phyloP scores from a whole-genome alignment of 2,329 filamentous ascomycete species.

The Sordariomycetes sp. region DNA sequence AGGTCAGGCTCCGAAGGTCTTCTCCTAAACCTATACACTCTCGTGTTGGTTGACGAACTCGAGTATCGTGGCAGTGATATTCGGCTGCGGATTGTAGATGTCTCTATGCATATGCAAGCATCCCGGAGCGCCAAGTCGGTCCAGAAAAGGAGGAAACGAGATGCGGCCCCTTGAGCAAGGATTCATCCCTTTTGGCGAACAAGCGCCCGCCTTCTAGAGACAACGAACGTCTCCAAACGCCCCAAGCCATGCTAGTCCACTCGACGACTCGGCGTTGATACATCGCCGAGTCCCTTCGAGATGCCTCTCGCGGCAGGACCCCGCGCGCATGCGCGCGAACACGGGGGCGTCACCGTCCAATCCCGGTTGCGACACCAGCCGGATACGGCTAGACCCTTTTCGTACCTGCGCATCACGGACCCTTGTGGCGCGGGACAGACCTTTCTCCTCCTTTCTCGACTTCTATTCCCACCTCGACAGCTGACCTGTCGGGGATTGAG shows the following conservation, averaged over 20 bases:
- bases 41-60: neutral
- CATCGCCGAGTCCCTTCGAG: neutral
- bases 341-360: neutral
- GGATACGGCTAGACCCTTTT: neutral
- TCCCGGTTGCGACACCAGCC: neutral
- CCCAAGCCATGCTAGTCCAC: neutral
- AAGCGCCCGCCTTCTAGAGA: neutral
- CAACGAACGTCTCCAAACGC: neutral
- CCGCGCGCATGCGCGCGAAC: neutral
- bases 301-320: neutral
- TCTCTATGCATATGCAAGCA: neutral
- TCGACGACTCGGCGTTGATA: neutral
- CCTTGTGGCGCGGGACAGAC: neutral
- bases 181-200: neutral
- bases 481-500: neutral
- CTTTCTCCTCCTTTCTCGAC: neutral
- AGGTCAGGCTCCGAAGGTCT: too few species aligned
- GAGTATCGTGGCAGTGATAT: neutral
- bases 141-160: neutral
- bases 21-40: neutral
- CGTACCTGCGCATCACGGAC: neutral
- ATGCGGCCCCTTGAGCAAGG: too few species aligned
- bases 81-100: neutral
- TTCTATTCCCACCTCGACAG: neutral
- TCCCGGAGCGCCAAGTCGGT: neutral